A percentile compares a stretch with the other conserved stretches of the same genome.
phyloP scores from a whole-genome alignment of 1,284 basidiomycete species.

The Boletus putidus region DNA sequence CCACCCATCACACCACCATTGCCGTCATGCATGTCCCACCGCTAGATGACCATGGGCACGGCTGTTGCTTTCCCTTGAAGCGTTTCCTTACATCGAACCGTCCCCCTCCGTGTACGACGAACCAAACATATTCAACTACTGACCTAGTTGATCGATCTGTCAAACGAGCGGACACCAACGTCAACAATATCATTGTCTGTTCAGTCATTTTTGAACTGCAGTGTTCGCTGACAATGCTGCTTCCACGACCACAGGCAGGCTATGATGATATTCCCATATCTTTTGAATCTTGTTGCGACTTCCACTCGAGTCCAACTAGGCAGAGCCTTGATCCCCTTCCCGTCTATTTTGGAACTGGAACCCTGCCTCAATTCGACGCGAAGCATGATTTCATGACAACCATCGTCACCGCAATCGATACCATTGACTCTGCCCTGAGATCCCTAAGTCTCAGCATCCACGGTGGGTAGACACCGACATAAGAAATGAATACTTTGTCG shows the following conservation, averaged over 20 bases:
- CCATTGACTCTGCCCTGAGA: slow-evolving; percentile 48
- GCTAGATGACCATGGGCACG: slow-evolving; percentile 28
- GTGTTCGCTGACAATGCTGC: slow-evolving; percentile 7
- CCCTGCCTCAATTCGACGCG: slow-evolving; percentile 23
- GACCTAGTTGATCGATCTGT: neutral
- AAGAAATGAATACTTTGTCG: neutral
- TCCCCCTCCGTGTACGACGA: neutral
- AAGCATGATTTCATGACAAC: slow-evolving; percentile 39
- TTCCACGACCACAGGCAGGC: slow-evolving; percentile 12
- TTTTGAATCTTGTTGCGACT: slow-evolving; percentile 39
- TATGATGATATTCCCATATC: slow-evolving; percentile 29
- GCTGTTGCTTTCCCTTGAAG: slow-evolving; percentile 27
- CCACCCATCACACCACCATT: slow-evolving; percentile 6
- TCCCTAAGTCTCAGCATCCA: slow-evolving; percentile 60
- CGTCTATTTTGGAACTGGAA: slow-evolving; percentile 42
- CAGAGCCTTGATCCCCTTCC: slow-evolving; percentile 40
- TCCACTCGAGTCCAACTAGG: slow-evolving; percentile 20
- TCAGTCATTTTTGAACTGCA: neutral
- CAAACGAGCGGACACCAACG: slow-evolving; percentile 5
- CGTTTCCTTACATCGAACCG: slow-evolving; percentile 22
- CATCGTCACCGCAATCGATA: slow-evolving; percentile 49
- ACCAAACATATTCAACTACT: neutral
- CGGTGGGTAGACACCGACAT: slow-evolving; percentile 40
- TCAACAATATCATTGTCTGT: slow-evolving; percentile 20
- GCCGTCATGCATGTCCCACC: slow-evolving; percentile 27